Evolutionary conservation across 441 rosid species (phyloP).

Genomic region (Jatropha podagrica): DNA sequence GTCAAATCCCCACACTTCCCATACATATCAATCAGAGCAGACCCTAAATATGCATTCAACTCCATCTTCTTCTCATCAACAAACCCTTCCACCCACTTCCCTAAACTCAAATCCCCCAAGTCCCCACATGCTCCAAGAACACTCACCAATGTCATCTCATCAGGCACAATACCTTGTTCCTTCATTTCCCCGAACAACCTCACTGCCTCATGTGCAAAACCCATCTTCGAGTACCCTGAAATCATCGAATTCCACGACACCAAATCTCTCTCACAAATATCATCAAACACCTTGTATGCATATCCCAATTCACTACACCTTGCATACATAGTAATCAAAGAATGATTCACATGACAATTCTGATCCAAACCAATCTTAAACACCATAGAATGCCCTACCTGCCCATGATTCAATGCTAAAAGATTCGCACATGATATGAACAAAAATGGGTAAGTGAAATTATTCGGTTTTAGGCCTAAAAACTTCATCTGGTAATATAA

Average conservation of each 20-base stretch:
- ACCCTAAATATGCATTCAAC: slow-evolving; percentile 54
- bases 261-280: slow-evolving; percentile 51
- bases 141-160: slow-evolving; percentile 79
- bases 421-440: slow-evolving; percentile 61
- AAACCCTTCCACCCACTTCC: slow-evolving; percentile 56
- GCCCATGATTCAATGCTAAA: slow-evolving; percentile 47
- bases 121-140: slow-evolving; percentile 67
- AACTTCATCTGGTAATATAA: slow-evolving; percentile 56
- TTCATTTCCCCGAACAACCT: slow-evolving; percentile 58
- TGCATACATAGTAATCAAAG: slow-evolving; percentile 55
- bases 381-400: slow-evolving; percentile 51
- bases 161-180: slow-evolving; percentile 54
- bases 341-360: slow-evolving; percentile 56
- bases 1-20: slow-evolving; percentile 74
- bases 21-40: slow-evolving; percentile 78
- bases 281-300: slow-evolving; percentile 76
- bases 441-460: slow-evolving; percentile 73
- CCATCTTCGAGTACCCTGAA: slow-evolving; percentile 66
- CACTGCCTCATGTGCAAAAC: slow-evolving; percentile 55
- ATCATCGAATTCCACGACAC: slow-evolving; percentile 95
- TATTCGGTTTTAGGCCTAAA: slow-evolving; percentile 53
- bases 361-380: slow-evolving; percentile 54
- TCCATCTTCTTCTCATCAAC: slow-evolving; percentile 45
- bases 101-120: slow-evolving; percentile 62
- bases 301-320: slow-evolving; percentile 36